Base-by-base conservation (phyloP, 805 yeast species). In the Pichia phayaonensis region DNA sequence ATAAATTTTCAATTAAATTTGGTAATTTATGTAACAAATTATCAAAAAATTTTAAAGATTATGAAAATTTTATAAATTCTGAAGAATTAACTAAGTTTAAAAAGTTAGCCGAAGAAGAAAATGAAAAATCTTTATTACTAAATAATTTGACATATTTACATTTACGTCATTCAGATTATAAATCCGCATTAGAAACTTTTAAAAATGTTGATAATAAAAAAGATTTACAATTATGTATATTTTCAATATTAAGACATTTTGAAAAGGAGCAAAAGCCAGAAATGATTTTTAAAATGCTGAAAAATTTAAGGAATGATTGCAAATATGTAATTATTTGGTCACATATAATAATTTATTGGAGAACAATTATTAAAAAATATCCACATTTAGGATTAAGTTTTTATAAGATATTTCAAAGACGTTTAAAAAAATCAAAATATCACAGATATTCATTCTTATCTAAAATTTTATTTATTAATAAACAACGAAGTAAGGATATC, bases 241-340 rank as follows among this genome's bases (percentile, higher is more conserved):
- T 50, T 49, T 53, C 47, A n/a, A 44, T 64, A 2, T 26, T 60
- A 2, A 48, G 52, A 21, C 53, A 57, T 53, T 34, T 62, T 15
- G 58, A 50, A 20, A 44, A 45, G 13, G 45, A 54, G 20, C 46
- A 51, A 18, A 53, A 56, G 16, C 61, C 67, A 2, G 61, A 60
- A 8, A 40, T 58, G 4, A 51, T 61, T 23, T 53, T 58, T 15
- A 36, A 46, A 16, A 46, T 64, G 16, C 44, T 63, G 53, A 27
- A 57, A 48, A 53, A 61, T 66, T 22, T 66, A 61, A 49, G 64
- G 59, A n/a, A 59, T 56, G 57, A 64, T 18, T 38, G 51, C 6
- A 54, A 53, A 4, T 48, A 58, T n/a, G 44, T 40, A 23, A 51
- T 59, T 31, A 51, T 57, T 26, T 56, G 50, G 47, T 44, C 50